phyloP scores from a whole-genome alignment of 257 asterid genomes.

The Datura wrightii region DNA sequence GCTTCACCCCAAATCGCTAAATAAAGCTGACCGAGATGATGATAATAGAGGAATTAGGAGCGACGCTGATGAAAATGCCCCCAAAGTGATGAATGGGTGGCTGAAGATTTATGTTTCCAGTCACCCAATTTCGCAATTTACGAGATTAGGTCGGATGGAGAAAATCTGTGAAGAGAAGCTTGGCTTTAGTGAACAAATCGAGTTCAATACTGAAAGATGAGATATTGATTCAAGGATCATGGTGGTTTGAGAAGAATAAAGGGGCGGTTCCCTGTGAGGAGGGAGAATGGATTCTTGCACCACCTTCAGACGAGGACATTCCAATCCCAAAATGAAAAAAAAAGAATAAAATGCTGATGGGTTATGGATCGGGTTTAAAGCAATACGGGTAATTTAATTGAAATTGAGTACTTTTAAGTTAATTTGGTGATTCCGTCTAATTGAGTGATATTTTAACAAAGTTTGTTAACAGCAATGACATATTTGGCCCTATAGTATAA shows the following conservation, averaged over 20 bases:
- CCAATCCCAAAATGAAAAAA: no score
- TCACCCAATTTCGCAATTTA: slow-evolving; percentile 68
- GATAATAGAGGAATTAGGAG: slow-evolving; percentile 28
- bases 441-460: no score
- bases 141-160: slow-evolving; percentile 83
- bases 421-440: no score
- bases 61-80: slow-evolving; percentile 40
- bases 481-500: no score
- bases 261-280: slow-evolving; percentile 58
- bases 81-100: slow-evolving; percentile 81
- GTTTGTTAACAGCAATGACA: no score
- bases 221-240: slow-evolving; percentile 70
- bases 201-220: slow-evolving; percentile 70
- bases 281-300: slow-evolving; percentile 71
- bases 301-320: slow-evolving; percentile 63
- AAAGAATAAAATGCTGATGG: no score
- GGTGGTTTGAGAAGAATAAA: slow-evolving; percentile 93
- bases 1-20: no score
- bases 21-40: not conserved
- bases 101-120: slow-evolving; percentile 61
- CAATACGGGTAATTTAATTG: no score
- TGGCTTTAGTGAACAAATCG: no score
- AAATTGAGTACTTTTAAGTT: no score
- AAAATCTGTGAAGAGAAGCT: slow-evolving; percentile 69
- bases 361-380: no score